These are phyloP conservation scores for Nitzschia putrida DNA, from an alignment of 108 stramenopile genomes.

Conservation along the genomic window DNA sequence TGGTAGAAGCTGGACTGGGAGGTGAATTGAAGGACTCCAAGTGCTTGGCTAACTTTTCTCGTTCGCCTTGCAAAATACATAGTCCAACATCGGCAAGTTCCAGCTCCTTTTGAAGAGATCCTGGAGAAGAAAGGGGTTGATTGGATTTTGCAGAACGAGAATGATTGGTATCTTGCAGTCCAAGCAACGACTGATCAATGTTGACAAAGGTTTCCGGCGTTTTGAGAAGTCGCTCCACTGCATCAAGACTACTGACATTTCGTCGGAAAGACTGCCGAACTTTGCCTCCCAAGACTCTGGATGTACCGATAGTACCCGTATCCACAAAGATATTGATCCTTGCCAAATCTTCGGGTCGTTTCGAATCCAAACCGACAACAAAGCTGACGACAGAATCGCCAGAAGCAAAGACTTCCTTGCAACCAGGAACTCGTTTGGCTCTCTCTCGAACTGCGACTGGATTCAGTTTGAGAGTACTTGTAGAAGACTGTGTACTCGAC, in stretches of 20 bases:
- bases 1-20: background rate
- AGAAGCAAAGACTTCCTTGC: conserved; percentile 22
- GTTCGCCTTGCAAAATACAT: conserved; percentile 72
- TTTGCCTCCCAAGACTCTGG: conserved; percentile 49
- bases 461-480: conserved; percentile 11
- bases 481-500: background rate
- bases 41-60: conserved; percentile 56
- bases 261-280: conserved; percentile 54
- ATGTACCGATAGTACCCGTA: conserved; percentile 66
- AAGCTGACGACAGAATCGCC: conserved; percentile 36
- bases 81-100: conserved; percentile 72
- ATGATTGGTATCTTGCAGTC: conserved; percentile 20
- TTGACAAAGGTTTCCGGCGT: conserved; percentile 40
- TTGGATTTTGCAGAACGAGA: conserved; percentile 1
- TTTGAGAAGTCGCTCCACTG: conserved; percentile 36
- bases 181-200: conserved; percentile 41
- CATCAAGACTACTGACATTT: conserved; percentile 47
- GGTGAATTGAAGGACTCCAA: conserved; percentile 24
- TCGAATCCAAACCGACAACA: conserved; percentile 26
- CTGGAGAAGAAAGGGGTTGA: background rate
- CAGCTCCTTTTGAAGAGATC: conserved; percentile 43
- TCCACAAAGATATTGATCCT: conserved; percentile 66
- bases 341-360: conserved; percentile 22
- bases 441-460: conserved; percentile 41
- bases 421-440: conserved; percentile 34